These are phyloP conservation scores for Dipteronia dyeriana DNA, from an alignment of 345 rosid genomes.

Conservation along the genomic window DNA sequence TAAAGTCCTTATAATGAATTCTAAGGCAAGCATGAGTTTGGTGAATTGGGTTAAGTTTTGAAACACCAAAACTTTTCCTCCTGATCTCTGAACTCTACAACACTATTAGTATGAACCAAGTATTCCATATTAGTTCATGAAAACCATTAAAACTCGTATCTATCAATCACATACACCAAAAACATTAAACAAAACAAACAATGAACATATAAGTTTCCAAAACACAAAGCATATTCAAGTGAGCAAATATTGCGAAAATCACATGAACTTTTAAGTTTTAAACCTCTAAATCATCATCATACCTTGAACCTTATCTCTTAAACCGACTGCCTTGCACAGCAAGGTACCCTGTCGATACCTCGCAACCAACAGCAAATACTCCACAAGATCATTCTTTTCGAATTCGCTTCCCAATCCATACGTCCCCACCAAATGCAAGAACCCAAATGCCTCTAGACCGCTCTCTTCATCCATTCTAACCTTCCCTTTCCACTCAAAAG, in stretches of 20 bases:
- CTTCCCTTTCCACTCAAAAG: conserved; percentile 58
- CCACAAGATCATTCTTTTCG: conserved; percentile 43
- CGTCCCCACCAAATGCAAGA: conserved; percentile 57
- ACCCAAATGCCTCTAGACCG: conserved; percentile 41
- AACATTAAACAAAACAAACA: background rate
- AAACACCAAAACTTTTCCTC: background rate
- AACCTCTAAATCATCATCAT: background rate
- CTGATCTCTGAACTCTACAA: background rate
- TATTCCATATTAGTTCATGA: background rate
- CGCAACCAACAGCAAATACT: conserved; percentile 37
- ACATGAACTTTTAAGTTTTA: conserved; percentile 1
- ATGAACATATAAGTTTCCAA: background rate
- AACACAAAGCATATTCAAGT: background rate
- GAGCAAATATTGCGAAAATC: background rate
- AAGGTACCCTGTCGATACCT: conserved; percentile 41
- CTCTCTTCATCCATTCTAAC: conserved; percentile 28
- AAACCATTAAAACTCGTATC: background rate
- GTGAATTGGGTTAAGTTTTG: background rate
- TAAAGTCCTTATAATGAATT: background rate
- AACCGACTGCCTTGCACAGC: conserved; percentile 51
- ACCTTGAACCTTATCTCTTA: conserved; percentile 53
- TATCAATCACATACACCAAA: background rate
- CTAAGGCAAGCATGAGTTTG: background rate
- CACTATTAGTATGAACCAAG: background rate
- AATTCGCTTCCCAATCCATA: conserved; percentile 49